Base-by-base conservation (phyloP, 257 asterid species). In the Nicotiana paniculata region DNA sequence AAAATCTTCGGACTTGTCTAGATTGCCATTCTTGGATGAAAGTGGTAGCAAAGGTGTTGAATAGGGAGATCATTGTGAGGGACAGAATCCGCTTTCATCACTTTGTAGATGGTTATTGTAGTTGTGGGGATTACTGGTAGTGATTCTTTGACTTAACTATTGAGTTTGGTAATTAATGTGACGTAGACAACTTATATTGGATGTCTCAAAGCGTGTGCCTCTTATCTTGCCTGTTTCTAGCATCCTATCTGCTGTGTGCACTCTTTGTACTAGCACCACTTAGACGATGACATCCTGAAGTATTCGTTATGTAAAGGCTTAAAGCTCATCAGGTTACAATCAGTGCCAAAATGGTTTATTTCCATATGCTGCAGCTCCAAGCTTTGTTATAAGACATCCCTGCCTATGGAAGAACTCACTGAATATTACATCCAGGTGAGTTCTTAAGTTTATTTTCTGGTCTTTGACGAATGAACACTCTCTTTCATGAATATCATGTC, bases 1-100 rank as follows among this genome's bases (percentile, higher is more conserved):
- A 94, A 72, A 94, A 94, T 72, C 89, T 94, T 62, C 93, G 97
- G 10, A 93, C 90, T 24, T 94, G 98, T 85, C 84, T 83, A 33
- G 98, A 94, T 87, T 94, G 97, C 84, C 98, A 94, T 61, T 59
- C 87, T 67, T 93, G 97, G 97, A 90, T 93, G 86, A 93, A 94
- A 81, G 77, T 91, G 39, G 90, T 90, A 26, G 90, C 98, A 0
- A 90, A 91, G 87, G 82, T 93, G 33, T 82, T 94, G 35, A 88
- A 89, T 33, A 85, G 98, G 88, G 90, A 90, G 8, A 87, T 93
- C 82, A 82, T 62, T 64, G 92, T 93, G 84, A 90, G 98, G 89
- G 98, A 94, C 81, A 88, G 97, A 79, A 82, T 88, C 67, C 92
- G 98, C 2, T 94, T 94, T 86, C 96, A 94, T 86, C 86, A 91